Percentiles rank a stretch among this genome's conserved stretches.
These are phyloP conservation scores for Zalaria sp. DNA, from an alignment of 2,329 filamentous ascomycete species.

Conservation along the genomic window DNA sequence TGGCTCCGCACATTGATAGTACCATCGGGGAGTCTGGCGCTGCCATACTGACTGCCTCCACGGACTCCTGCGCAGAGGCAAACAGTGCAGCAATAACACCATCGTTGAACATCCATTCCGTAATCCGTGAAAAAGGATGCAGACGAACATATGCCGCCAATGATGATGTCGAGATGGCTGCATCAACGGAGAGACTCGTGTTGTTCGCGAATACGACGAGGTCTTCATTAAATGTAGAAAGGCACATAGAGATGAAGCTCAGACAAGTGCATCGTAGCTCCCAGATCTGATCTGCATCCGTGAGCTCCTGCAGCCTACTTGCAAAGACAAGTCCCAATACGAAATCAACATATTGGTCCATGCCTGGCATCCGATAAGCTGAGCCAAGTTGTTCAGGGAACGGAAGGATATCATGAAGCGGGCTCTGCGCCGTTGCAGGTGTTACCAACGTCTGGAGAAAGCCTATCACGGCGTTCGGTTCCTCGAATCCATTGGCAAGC, in stretches of 20 bases:
- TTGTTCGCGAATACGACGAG: slow-evolving; percentile 74
- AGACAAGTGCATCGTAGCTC: slow-evolving; percentile 69
- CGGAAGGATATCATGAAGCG: slow-evolving; percentile 60
- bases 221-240: slow-evolving; percentile 87
- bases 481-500: slow-evolving; percentile 67
- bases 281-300: slow-evolving; percentile 54
- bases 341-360: slow-evolving; percentile 89
- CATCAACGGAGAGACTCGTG: slow-evolving; percentile 61
- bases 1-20: slow-evolving; percentile 60
- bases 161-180: slow-evolving; percentile 58
- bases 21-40: slow-evolving; percentile 69
- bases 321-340: slow-evolving; percentile 57
- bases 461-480: slow-evolving; percentile 70
- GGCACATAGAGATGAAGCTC: slow-evolving; percentile 64
- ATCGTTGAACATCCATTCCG: slow-evolving; percentile 98
- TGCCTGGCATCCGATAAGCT: slow-evolving; percentile 65
- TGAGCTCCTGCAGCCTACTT: slow-evolving; percentile 37
- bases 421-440: slow-evolving; percentile 46
- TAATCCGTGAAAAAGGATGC: slow-evolving; percentile 85
- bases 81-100: slow-evolving; percentile 72
- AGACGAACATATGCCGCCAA: slow-evolving; percentile 68
- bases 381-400: slow-evolving; percentile 79
- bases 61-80: slow-evolving; percentile 61
- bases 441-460: slow-evolving; percentile 59
- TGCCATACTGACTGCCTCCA: slow-evolving; percentile 56